phyloP scores from a whole-genome alignment of 768 basidiomycete species.

The Fomitopsis serialis region DNA sequence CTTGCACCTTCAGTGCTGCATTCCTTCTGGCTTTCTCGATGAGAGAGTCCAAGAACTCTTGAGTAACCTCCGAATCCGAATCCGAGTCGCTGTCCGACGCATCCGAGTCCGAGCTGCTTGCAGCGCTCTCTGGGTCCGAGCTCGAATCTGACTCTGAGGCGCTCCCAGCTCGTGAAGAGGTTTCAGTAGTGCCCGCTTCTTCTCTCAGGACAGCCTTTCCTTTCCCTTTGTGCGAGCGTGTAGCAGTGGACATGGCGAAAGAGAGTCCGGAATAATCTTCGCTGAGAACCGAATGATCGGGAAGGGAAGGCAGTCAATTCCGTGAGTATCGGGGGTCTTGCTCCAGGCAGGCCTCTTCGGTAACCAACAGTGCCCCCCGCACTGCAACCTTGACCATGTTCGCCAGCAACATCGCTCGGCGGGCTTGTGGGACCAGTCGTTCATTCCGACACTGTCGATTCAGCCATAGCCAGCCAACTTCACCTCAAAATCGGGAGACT shows the following conservation, averaged over 20 bases:
- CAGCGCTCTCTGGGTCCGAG: neutral
- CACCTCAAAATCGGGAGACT: neutral
- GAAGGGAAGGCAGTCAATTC: too few species aligned
- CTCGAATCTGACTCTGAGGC: conserved; percentile 7
- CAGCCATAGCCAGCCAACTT: conserved; percentile 2
- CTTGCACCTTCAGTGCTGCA: conserved; percentile 21
- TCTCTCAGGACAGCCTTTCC: conserved; percentile 20
- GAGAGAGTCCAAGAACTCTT: conserved; percentile 57
- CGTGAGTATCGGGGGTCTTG: too few species aligned
- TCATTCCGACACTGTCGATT: neutral
- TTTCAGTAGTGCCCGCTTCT: conserved; percentile 1
- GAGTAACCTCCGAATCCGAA: conserved; percentile 44
- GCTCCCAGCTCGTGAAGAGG: conserved; percentile 6
- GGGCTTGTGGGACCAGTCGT: neutral
- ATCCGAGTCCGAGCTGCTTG: conserved; percentile 13
- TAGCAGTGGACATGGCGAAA: neutral
- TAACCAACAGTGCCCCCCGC: neutral
- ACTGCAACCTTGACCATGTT: neutral
- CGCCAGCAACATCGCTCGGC: neutral
- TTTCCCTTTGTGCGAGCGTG: conserved; percentile 36
- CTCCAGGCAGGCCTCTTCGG: too few species aligned
- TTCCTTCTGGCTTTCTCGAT: conserved; percentile 57
- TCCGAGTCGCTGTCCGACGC: conserved; percentile 24
- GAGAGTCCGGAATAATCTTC: neutral
- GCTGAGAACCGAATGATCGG: neutral